Evolutionary conservation across 169 alveolate genomes (phyloP), one percentile per base, ranked within the genome.

Genomic region (Eimeria zaria): DNA sequence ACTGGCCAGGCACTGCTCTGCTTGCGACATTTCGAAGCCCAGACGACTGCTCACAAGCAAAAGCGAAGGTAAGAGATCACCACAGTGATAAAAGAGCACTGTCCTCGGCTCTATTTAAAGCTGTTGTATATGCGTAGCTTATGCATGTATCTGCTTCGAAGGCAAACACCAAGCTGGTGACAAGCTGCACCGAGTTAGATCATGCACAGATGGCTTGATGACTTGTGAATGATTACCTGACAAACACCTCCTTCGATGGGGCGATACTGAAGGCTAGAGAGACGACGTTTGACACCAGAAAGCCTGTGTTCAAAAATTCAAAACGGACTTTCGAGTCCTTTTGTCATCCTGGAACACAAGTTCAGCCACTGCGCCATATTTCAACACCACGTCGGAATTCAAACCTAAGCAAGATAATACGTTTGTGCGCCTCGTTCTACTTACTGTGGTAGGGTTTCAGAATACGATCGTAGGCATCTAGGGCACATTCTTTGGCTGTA

Each of bases 371-470:
- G 8, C 16, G 48, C 44, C 46, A 27, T 20, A 27, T n/a, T 30
- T 83, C 36, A 53, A 18, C 39, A 39, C 24, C 48, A 60, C 36
- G 36, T 5, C 41, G 46, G 30, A 12, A 83, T 73, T 73, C 74
- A 24, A 83, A 73, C 18, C 14, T 30, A 20, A 51, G 6, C 20
- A 83, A 33, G 2, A 7, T 22, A 58, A 24, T 12, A 24, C 0
- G 41, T 44, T 2, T 14, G 33, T 39, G 33, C 41, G 55, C 33
- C 39, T 20, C n/a, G 39, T 91, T 44, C 84, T 30, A 67, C 93
- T 84, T 62, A 96, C 97, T 95, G 89, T 96, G 97, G 78, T 96
- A 96, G 51, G 97, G 97, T 83, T 80, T 78, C 53, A 96, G 78
- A 58, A 96, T 73, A 27, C 91, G 55, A 18, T 89, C 78, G 36